Percentiles rank a stretch among this genome's conserved stretches.
Conservation (phyloP, 805 yeast genomes). For the Wilhelminamyces savonicus region DNA sequence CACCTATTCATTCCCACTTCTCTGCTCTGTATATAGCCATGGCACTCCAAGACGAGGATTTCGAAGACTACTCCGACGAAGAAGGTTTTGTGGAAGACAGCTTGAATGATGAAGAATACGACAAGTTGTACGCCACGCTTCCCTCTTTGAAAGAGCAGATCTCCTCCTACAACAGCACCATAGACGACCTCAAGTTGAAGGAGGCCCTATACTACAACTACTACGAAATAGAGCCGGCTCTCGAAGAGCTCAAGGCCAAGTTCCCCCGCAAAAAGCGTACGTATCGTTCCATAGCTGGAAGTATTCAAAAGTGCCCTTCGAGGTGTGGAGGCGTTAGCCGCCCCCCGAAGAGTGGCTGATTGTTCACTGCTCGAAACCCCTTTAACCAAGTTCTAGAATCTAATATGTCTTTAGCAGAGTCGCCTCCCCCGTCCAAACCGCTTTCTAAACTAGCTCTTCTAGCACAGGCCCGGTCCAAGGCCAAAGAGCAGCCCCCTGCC, state of each 20-base stretch:
- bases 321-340: too few species aligned
- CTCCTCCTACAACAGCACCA: constrained; percentile 33
- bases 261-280: constrained; percentile 38
- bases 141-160: constrained; percentile 37
- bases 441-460: too few species aligned
- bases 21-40: too few species aligned
- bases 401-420: constrained; percentile 5
- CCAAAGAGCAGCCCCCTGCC: too few species aligned
- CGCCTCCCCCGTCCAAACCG: too few species aligned
- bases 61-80: constrained; percentile 18
- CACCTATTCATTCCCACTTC: too few species aligned
- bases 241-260: constrained; percentile 38
- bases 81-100: constrained; percentile 33
- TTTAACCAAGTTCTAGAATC: constrained; percentile 15
- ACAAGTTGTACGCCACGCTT: constrained; percentile 34
- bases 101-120: constrained; percentile 35
- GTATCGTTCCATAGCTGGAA: constrained; percentile 31
- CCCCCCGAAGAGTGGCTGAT: too few species aligned
- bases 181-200: constrained; percentile 46
- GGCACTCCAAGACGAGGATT: constrained; percentile 12
- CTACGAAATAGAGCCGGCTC: constrained; percentile 45
- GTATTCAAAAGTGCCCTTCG: too few species aligned
- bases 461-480: too few species aligned
- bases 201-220: constrained; percentile 57
- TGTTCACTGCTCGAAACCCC: too few species aligned